A percentile compares a stretch with the other conserved stretches of the same genome.
phyloP scores from a whole-genome alignment of 2,329 filamentous ascomycete genomes.

The Pezicula radicicola region DNA sequence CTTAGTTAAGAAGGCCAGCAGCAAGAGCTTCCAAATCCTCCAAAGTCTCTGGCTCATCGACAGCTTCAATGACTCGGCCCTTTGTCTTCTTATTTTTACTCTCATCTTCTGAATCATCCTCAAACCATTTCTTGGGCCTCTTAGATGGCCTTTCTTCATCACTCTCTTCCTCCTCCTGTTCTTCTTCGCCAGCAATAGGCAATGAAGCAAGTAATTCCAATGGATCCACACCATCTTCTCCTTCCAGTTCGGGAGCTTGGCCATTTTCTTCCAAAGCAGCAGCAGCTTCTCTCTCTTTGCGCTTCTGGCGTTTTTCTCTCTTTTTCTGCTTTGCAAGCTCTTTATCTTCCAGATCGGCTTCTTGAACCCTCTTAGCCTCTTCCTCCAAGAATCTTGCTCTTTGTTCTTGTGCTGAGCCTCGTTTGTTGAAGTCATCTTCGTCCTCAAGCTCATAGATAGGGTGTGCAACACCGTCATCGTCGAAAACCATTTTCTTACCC shows the following conservation, averaged over 20 bases:
- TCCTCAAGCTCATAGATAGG: conserved; percentile 84
- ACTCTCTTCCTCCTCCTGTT: conserved; percentile 30
- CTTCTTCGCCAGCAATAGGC: conserved; percentile 44
- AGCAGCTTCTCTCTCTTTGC: conserved; percentile 62
- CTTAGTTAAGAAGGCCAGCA: conserved; percentile 60
- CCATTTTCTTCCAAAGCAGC: conserved; percentile 33
- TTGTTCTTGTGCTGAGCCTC: conserved; percentile 74
- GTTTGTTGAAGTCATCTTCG: conserved; percentile 74
- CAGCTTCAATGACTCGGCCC: conserved; percentile 55
- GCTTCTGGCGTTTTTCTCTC: conserved; percentile 71
- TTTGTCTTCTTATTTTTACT: conserved; percentile 44
- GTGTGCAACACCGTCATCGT: conserved; percentile 85
- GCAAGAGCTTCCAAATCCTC: conserved; percentile 78
- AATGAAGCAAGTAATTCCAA: conserved; percentile 56
- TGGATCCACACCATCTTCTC: conserved; percentile 45
- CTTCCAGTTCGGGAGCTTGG: conserved; percentile 22
- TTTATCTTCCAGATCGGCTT: conserved; percentile 82
- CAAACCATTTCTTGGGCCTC: conserved; percentile 65
- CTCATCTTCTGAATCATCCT: conserved; percentile 52
- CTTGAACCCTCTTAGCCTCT: conserved; percentile 68
- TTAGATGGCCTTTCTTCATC: conserved; percentile 26
- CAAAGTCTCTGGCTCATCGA: conserved; percentile 71
- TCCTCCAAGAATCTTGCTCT: conserved; percentile 73
- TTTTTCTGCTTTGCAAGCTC: conserved; percentile 73
- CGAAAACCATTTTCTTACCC: conserved; percentile 82